These are phyloP conservation scores for Phytophthora hybrid DNA, from an alignment of 352 stramenopile species.

Conservation along the genomic window DNA sequence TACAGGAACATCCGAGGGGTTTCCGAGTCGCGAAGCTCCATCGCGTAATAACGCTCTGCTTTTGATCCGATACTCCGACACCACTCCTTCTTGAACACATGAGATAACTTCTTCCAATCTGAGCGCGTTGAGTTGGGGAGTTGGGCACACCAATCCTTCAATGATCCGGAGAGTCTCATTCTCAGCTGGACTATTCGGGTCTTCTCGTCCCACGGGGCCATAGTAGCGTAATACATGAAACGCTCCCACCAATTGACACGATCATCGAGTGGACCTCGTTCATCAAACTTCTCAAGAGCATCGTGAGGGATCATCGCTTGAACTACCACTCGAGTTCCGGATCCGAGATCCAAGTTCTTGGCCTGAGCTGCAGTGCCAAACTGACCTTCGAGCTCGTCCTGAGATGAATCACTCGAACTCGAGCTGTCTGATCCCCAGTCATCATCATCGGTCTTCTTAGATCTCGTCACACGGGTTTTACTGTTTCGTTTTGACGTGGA, in stretches of 20 bases:
- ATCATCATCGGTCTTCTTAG: too few species aligned
- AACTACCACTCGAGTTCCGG: too few species aligned
- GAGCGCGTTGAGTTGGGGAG: neutral
- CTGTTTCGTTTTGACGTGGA: too few species aligned
- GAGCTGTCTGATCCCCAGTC: too few species aligned
- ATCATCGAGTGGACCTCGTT: neutral
- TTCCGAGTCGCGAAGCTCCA: neutral
- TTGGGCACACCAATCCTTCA: neutral
- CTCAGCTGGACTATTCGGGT: neutral
- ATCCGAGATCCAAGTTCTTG: too few species aligned
- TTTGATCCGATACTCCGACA: neutral
- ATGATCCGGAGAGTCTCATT: neutral
- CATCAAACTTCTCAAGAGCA: neutral
- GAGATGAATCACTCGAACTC: too few species aligned
- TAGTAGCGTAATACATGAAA: conserved; percentile 9
- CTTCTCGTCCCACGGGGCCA: conserved; percentile 2
- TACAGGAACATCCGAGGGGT: neutral
- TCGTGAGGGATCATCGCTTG: too few species aligned
- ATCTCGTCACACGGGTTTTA: too few species aligned
- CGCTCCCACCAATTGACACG: conserved; percentile 9
- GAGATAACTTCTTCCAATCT: neutral
- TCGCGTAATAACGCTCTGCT: neutral
- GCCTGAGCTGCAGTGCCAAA: too few species aligned
- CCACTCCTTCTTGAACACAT: neutral
- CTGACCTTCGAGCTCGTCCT: too few species aligned